Percentiles rank a stretch among this genome's conserved stretches.
phyloP scores from a whole-genome alignment of 768 basidiomycete genomes.

The Tulasnella sp. region DNA sequence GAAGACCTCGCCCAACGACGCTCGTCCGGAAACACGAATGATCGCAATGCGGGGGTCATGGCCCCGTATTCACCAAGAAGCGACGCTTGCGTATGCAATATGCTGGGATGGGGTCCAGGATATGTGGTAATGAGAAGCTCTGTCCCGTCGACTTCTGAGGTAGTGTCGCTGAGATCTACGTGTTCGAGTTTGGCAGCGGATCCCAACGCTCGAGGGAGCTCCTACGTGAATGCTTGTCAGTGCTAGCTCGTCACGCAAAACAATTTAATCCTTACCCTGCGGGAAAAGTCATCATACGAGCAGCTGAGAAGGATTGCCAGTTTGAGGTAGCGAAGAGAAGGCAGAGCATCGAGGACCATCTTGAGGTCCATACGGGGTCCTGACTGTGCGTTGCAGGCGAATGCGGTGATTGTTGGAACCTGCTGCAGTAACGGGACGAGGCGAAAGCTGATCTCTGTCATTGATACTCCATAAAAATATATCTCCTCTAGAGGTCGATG shows the following conservation, averaged over 20 bases:
- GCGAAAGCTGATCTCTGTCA: background rate
- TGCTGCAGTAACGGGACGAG: background rate
- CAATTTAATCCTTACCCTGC: background rate
- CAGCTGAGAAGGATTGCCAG: background rate
- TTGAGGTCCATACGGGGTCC: slow-evolving; percentile 1
- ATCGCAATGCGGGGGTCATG: background rate
- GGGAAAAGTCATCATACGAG: background rate
- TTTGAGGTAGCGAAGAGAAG: background rate
- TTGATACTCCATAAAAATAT: background rate
- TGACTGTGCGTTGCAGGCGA: background rate
- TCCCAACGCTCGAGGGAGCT: background rate
- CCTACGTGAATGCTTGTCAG: background rate
- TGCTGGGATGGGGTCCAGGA: background rate
- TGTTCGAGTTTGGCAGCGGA: background rate
- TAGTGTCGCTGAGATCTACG: background rate
- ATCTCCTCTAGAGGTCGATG: background rate
- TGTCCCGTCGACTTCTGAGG: background rate
- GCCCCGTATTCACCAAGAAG: background rate
- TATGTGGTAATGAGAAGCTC: background rate
- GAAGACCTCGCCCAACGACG: background rate
- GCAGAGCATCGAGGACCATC: background rate
- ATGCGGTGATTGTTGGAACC: background rate
- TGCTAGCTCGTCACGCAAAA: background rate
- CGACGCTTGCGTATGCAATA: background rate
- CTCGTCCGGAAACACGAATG: slow-evolving; percentile 6